Conservation (phyloP, 352 stramenopile species). For the Blastocystis sp. region DNA sequence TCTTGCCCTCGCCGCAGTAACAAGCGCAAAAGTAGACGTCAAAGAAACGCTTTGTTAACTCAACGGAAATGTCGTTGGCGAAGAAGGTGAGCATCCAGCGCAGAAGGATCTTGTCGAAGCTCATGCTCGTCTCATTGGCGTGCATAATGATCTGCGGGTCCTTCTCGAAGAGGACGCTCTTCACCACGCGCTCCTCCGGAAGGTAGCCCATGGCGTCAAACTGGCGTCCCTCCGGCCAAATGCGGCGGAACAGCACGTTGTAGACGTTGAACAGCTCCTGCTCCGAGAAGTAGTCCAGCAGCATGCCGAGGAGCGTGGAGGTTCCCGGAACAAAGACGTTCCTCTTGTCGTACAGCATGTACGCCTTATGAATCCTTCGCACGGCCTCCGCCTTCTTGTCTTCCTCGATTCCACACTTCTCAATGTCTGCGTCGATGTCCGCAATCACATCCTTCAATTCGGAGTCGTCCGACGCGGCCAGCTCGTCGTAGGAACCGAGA, state of each 20-base stretch:
- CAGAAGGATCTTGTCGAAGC: conserved; percentile 32
- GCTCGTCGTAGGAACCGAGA: conserved; percentile 61
- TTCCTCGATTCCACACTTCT: conserved; percentile 26
- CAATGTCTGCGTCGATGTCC: conserved; percentile 65
- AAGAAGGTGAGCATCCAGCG: conserved; percentile 65
- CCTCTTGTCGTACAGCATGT: conserved; percentile 63
- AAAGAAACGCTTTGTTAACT: conserved; percentile 66
- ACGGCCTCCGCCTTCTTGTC: conserved; percentile 12
- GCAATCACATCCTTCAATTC: conserved; percentile 74
- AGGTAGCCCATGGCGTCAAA: conserved; percentile 72
- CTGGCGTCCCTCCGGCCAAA: conserved; percentile 34
- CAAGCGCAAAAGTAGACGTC: conserved; percentile 65
- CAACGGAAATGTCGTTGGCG: conserved; percentile 37
- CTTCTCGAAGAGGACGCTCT: conserved; percentile 72
- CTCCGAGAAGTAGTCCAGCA: conserved; percentile 66
- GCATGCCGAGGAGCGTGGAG: conserved; percentile 26
- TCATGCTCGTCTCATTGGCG: conserved; percentile 46
- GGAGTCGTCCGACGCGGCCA: conserved; percentile 51
- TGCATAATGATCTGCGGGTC: conserved; percentile 70
- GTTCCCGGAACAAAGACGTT: conserved; percentile 60
- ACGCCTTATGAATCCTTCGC: conserved; percentile 65
- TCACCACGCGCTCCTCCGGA: conserved; percentile 60
- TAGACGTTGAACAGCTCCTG: conserved; percentile 68
- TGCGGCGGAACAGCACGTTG: conserved; percentile 48
- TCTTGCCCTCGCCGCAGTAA: conserved; percentile 57